These are phyloP conservation scores for Sicyos baderoa DNA, from an alignment of 306 rosid genomes.

Conservation along the genomic window DNA sequence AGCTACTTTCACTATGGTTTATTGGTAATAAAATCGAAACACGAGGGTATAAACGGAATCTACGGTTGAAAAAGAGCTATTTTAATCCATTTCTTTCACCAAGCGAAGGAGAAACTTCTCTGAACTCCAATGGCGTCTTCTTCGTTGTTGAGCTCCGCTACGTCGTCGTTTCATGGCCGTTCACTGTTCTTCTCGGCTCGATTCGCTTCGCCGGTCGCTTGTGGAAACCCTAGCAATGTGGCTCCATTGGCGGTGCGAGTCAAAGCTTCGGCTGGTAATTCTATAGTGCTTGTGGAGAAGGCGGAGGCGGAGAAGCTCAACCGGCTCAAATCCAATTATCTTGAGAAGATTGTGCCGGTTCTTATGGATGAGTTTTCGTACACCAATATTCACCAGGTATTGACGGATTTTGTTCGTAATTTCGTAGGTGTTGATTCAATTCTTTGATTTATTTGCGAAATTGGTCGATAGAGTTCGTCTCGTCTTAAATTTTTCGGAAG, in stretches of 20 bases:
- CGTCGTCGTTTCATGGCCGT: conserved; percentile 59
- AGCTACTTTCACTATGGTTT: not conserved
- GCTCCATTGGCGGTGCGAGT: conserved; percentile 30
- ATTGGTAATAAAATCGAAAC: not conserved
- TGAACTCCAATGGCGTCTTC: conserved; percentile 47
- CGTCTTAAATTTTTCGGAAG: not conserved
- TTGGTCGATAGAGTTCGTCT: not conserved
- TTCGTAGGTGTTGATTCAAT: not conserved
- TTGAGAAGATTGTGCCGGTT: conserved; percentile 55
- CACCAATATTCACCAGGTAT: conserved; percentile 57
- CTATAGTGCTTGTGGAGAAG: conserved; percentile 66
- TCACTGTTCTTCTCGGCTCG: conserved; percentile 35
- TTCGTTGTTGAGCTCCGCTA: conserved; percentile 53
- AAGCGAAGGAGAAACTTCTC: not conserved
- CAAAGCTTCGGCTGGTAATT: conserved; percentile 42
- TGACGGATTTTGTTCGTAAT: not conserved
- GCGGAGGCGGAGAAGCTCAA: conserved; percentile 52
- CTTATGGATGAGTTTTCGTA: conserved; percentile 88
- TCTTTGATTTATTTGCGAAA: conserved; percentile 3
- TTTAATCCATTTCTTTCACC: not conserved
- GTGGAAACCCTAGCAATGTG: conserved; percentile 31
- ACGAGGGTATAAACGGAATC: not conserved
- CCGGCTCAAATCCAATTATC: conserved; percentile 60
- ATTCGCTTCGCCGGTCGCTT: conserved; percentile 5
- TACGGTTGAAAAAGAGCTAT: not conserved